Base-by-base conservation (phyloP, 2,329 filamentous ascomycete genomes). In the Aspergillus quadrilineatus region DNA sequence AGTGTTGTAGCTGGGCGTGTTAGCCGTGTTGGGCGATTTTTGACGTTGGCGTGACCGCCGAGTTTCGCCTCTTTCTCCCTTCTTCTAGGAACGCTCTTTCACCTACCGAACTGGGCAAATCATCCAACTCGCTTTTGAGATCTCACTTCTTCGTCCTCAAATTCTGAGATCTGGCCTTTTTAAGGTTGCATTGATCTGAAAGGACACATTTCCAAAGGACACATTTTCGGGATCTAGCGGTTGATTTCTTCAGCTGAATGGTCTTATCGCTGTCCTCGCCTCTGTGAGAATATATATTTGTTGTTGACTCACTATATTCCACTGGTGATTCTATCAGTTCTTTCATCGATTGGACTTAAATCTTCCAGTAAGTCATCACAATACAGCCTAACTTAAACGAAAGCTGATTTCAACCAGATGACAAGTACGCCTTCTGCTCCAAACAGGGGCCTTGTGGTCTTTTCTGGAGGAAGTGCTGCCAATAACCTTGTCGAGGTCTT, bases 401-500 rank as follows among this genome's bases (percentile, higher is more conserved):
- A 17, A 17, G 17, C 39, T 42, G 17, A 42, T 42, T 7, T 7
- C 8, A 42, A 17, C 4, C n/a, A 22, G 7, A 63, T 64, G 59
- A 47, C 59, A 37, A 53, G 50, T 6, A 50, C 53, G 29, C 32
- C 63, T 39, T 36, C 63, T 4, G 30, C 55, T 14, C 52, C 64
- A 2, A 74, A 73, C 42, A 65, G 73, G 58, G 87, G 87, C 57
- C 87, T 96, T 56, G 90, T 92, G 22, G 88, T 96, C 50, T 94
- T 97, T 73, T 95, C 92, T 0, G 92, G 92, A 39, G 92, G 92
- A 52, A 96, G 90, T 64, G 93, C 92, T n/a, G 92, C 93, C 5
- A 97, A 97, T 70, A 95, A 84, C 67, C 83, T 97, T 4, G 93
- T 97, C 41, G 93, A 97, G 71, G 89, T 96, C 9, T 97, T 97